phyloP scores from a whole-genome alignment of 768 basidiomycete species.

The Leucocoprinus sp. region DNA sequence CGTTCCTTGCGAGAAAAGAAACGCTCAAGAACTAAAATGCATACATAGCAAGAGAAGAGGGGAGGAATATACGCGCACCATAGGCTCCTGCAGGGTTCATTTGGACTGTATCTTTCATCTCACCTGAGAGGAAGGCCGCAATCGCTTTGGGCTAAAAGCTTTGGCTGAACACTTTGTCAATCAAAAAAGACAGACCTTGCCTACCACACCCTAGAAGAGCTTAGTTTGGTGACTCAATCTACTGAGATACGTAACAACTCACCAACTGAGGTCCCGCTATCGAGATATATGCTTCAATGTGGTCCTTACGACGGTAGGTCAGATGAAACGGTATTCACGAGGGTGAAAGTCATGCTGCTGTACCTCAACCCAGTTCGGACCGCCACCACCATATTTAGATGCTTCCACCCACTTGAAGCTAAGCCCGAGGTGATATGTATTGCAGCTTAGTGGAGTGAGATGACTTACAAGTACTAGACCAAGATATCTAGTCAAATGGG shows the following conservation, averaged over 20 bases:
- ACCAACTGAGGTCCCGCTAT: constrained; percentile 86
- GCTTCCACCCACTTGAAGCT: constrained; percentile 98
- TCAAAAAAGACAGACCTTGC: not conserved
- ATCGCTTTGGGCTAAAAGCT: constrained; percentile 80
- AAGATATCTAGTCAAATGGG: constrained; percentile 6
- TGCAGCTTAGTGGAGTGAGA: not conserved
- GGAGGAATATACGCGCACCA: constrained; percentile 29
- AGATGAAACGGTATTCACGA: constrained; percentile 6
- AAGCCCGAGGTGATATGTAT: not conserved
- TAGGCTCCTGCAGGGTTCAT: constrained; percentile 77
- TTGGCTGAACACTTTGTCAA: not conserved
- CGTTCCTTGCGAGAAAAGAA: constrained; percentile 91
- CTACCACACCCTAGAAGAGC: constrained; percentile 62
- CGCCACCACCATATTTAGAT: constrained; percentile 71
- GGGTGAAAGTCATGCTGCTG: constrained; percentile 7
- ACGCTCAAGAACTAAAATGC: constrained; percentile 56
- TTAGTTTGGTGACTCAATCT: not conserved
- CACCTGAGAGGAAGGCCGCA: constrained; percentile 90
- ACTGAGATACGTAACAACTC: constrained; percentile 16
- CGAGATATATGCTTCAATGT: constrained; percentile 79
- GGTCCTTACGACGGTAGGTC: constrained; percentile 44
- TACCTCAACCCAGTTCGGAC: constrained; percentile 88
- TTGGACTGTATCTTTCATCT: constrained; percentile 90
- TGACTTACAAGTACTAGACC: constrained; percentile 74
- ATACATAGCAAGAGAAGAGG: not conserved